These are phyloP conservation scores for Hyphopichia pseudoburtonii DNA, from an alignment of 1,139 yeast species.

Conservation along the genomic window DNA sequence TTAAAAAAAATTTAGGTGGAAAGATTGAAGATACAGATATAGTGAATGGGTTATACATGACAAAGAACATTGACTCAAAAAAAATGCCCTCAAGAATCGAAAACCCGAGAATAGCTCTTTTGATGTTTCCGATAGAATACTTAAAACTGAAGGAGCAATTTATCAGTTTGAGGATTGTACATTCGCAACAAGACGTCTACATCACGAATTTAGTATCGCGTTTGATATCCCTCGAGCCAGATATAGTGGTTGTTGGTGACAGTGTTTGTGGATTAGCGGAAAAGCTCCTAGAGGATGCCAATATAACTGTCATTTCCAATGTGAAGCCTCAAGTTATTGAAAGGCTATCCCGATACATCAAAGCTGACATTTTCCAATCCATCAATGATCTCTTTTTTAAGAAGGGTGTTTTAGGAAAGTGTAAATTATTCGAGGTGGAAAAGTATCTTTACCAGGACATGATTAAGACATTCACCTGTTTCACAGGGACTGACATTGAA, in stretches of 20 bases:
- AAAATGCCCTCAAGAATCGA: slow-evolving; percentile 65
- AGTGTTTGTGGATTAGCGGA: slow-evolving; percentile 84
- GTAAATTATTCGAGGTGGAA: slow-evolving; percentile 69
- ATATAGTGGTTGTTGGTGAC: slow-evolving; percentile 75
- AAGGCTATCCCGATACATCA: slow-evolving; percentile 75
- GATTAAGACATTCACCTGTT: slow-evolving; percentile 71
- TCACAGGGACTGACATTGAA: slow-evolving; percentile 73
- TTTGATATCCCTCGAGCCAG: slow-evolving; percentile 75
- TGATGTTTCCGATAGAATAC: slow-evolving; percentile 90
- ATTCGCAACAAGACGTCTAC: slow-evolving; percentile 87
- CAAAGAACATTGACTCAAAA: slow-evolving; percentile 81
- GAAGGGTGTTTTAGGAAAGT: slow-evolving; percentile 65
- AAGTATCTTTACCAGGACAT: slow-evolving; percentile 55
- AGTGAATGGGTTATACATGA: slow-evolving; percentile 79
- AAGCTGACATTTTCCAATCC: slow-evolving; percentile 69
- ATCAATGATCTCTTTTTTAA: slow-evolving; percentile 50
- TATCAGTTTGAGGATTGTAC: slow-evolving; percentile 77
- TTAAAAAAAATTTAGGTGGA: slow-evolving; percentile 83
- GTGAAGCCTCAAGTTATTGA: slow-evolving; percentile 83
- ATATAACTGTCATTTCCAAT: slow-evolving; percentile 75
- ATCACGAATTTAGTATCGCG: slow-evolving; percentile 79
- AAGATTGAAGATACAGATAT: slow-evolving; percentile 56
- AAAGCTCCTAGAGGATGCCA: slow-evolving; percentile 66
- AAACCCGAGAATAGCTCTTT: slow-evolving; percentile 74
- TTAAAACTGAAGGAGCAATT: slow-evolving; percentile 70